phyloP scores from a whole-genome alignment of 345 rosid genomes.

The sweet orange (Citrus sinensis) region DVS_A1.0 CM039167.1:9295501-9296000 shows the following conservation, averaged over 20 bases:
- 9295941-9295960: neutral
- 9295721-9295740: constrained; percentile 29
- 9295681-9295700: constrained; percentile 25
- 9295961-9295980: neutral
- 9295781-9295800: too few relatives aligned
- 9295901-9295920: too few relatives aligned
- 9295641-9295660: constrained; percentile 3
- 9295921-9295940: too few relatives aligned
- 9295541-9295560: constrained; percentile 1
- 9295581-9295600: neutral
- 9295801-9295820: neutral
- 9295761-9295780: neutral
- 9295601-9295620: constrained; percentile 1
- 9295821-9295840: neutral
- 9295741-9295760: constrained; percentile 13
- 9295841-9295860: too few relatives aligned
- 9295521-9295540: neutral
- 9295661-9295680: constrained; percentile 11
- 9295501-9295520: neutral
- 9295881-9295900: too few relatives aligned
- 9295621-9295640: neutral
- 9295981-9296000: neutral
- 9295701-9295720: constrained; percentile 12
- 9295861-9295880: too few relatives aligned
- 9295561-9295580: constrained; percentile 12